Evolutionary conservation across 352 stramenopile genomes (phyloP).

Genomic region (Pilasporangium apinafurcum): DNA sequence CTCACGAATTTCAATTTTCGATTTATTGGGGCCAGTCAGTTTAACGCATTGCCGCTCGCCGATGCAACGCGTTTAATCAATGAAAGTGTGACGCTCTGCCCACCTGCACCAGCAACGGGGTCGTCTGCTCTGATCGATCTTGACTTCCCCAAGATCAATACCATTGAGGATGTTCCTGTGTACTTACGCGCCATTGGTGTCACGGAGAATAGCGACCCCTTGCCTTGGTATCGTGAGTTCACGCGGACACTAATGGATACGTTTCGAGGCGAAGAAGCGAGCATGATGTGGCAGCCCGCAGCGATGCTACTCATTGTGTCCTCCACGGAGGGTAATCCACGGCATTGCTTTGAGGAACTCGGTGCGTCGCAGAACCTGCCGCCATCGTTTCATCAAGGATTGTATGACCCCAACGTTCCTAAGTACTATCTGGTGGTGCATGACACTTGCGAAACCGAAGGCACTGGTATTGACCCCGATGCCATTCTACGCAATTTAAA

Average conservation of each 20-base stretch:
- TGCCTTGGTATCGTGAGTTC: slow-evolving; percentile 81
- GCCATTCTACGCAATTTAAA: slow-evolving; percentile 69
- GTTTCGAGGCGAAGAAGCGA: slow-evolving; percentile 80
- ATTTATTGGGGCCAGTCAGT: slow-evolving; percentile 54
- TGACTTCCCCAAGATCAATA: slow-evolving; percentile 48
- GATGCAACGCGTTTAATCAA: slow-evolving; percentile 61
- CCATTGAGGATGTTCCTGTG: slow-evolving; percentile 53
- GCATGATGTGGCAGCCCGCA: slow-evolving; percentile 61
- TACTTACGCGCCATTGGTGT: slow-evolving; percentile 61
- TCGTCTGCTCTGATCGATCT: too few relatives aligned
- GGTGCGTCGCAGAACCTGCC: slow-evolving; percentile 38
- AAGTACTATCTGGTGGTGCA: slow-evolving; percentile 90
- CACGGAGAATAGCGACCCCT: slow-evolving; percentile 8
- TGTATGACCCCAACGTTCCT: slow-evolving; percentile 75
- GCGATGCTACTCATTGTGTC: slow-evolving; percentile 76
- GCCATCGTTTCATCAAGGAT: slow-evolving; percentile 50
- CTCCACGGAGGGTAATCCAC: slow-evolving; percentile 77
- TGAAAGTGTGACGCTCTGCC: slow-evolving; percentile 47
- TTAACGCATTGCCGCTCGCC: slow-evolving; percentile 29
- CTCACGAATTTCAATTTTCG: slow-evolving; percentile 71
- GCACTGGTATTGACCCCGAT: slow-evolving; percentile 74
- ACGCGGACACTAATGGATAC: slow-evolving; percentile 74
- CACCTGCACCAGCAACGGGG: slow-evolving; percentile 21
- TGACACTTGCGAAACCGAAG: slow-evolving; percentile 69
- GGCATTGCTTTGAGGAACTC: slow-evolving; percentile 70